Conservation (phyloP, 331 rosid species). For the Saraca asoca region DNA sequence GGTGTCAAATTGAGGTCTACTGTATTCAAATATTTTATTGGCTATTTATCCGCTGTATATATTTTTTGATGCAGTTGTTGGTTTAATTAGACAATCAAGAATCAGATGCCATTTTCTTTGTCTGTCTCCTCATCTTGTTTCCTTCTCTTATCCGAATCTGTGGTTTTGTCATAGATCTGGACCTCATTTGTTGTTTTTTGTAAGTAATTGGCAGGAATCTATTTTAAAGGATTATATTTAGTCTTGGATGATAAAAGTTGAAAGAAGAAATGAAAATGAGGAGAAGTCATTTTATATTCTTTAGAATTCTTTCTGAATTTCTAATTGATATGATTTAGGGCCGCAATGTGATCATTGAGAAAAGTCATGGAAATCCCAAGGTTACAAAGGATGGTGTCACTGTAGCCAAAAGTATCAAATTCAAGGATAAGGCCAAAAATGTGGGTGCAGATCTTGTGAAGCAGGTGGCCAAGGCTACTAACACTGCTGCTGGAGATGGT, state of each 20-base stretch:
- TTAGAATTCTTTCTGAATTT: neutral
- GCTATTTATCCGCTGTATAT: neutral
- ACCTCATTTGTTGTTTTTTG: neutral
- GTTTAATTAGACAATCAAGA: neutral
- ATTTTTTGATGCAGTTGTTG: neutral
- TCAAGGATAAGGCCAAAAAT: conserved; percentile 69
- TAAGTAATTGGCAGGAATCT: conserved; percentile 3
- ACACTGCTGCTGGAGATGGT: conserved; percentile 86
- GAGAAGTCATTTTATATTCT: neutral
- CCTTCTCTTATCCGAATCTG: neutral
- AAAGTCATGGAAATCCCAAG: conserved; percentile 56
- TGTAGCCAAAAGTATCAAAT: conserved; percentile 81
- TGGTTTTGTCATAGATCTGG: neutral
- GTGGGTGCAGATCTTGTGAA: conserved; percentile 86
- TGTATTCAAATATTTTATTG: neutral
- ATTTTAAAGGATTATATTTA: neutral
- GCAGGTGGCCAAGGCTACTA: conserved; percentile 92
- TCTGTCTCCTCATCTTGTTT: neutral
- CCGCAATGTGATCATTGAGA: conserved; percentile 87
- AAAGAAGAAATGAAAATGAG: neutral
- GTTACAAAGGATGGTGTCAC: conserved; percentile 94
- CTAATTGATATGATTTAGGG: conserved; percentile 60
- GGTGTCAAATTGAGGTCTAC: neutral
- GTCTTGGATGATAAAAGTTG: conserved; percentile 15
- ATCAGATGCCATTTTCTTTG: neutral